phyloP scores from a whole-genome alignment of 768 basidiomycete genomes.

The Tricholoma matsutake region DNA sequence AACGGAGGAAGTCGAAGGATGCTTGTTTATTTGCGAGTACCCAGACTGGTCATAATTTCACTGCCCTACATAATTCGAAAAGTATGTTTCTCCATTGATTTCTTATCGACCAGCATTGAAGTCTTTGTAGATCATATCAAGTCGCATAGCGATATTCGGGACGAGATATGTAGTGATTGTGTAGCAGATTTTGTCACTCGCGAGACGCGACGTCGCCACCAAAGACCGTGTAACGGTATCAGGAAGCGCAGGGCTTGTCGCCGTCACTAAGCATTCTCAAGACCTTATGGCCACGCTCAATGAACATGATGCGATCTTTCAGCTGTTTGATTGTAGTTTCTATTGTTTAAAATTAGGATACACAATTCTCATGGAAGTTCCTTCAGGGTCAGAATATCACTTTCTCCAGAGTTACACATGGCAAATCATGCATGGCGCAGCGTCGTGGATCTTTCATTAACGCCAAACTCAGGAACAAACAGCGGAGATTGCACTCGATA shows the following conservation, averaged over 20 bases:
- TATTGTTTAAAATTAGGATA: too few relatives aligned
- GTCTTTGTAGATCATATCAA: constrained; percentile 1
- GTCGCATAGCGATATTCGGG: neutral
- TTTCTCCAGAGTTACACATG: too few relatives aligned
- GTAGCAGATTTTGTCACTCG: neutral
- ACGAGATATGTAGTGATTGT: neutral
- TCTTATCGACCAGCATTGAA: neutral
- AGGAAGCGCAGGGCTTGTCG: neutral
- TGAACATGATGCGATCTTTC: too few relatives aligned
- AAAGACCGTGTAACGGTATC: neutral
- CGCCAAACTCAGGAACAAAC: too few relatives aligned
- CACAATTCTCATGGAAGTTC: too few relatives aligned
- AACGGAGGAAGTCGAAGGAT: neutral
- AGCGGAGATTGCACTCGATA: too few relatives aligned
- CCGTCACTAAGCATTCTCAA: neutral
- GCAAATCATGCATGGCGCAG: too few relatives aligned
- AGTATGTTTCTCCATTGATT: neutral
- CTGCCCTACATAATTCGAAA: neutral
- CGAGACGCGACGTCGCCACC: neutral
- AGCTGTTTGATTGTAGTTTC: too few relatives aligned
- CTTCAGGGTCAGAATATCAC: too few relatives aligned
- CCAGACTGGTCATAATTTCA: neutral
- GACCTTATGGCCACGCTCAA: too few relatives aligned
- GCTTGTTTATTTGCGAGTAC: neutral
- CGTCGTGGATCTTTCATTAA: too few relatives aligned